phyloP scores from a whole-genome alignment of 2,329 filamentous ascomycete species.

The Tolypocladium guangdongense region DNA sequence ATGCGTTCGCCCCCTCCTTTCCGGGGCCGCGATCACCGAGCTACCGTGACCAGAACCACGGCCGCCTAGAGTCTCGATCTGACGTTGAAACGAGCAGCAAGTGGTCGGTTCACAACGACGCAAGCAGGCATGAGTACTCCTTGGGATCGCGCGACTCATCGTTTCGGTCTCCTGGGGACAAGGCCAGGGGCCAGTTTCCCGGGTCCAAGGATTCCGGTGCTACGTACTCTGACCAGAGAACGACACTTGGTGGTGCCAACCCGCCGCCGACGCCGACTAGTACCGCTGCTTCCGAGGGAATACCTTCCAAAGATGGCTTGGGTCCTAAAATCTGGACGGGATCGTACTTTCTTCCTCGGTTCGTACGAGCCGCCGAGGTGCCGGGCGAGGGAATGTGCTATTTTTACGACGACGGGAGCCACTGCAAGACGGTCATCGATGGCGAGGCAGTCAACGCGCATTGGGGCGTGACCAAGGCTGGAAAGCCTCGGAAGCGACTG shows the following conservation, averaged over 20 bases:
- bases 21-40: slow-evolving; percentile 34
- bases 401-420: slow-evolving; percentile 75
- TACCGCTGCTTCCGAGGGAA: slow-evolving; percentile 25
- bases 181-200: slow-evolving; percentile 26
- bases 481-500: slow-evolving; percentile 81
- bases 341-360: slow-evolving; percentile 55
- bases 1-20: slow-evolving; percentile 20
- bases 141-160: slow-evolving; percentile 28
- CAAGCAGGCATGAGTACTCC: slow-evolving; percentile 33
- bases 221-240: slow-evolving; percentile 15
- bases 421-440: slow-evolving; percentile 74
- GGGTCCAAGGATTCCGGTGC: slow-evolving; percentile 20
- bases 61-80: slow-evolving; percentile 21
- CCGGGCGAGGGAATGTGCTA: slow-evolving; percentile 74
- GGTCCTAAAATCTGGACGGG: slow-evolving; percentile 62
- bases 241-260: slow-evolving; percentile 12
- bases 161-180: slow-evolving; percentile 22
- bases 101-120: slow-evolving; percentile 30
- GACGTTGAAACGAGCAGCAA: slow-evolving; percentile 23
- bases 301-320: slow-evolving; percentile 45
- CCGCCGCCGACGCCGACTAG: slow-evolving; percentile 17
- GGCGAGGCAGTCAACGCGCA: slow-evolving; percentile 80
- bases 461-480: slow-evolving; percentile 90
- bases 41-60: slow-evolving; percentile 27
- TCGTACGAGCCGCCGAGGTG: slow-evolving; percentile 53